Base-by-base conservation (phyloP, 768 basidiomycete species). In the Cystobasidium tubakii region DNA sequence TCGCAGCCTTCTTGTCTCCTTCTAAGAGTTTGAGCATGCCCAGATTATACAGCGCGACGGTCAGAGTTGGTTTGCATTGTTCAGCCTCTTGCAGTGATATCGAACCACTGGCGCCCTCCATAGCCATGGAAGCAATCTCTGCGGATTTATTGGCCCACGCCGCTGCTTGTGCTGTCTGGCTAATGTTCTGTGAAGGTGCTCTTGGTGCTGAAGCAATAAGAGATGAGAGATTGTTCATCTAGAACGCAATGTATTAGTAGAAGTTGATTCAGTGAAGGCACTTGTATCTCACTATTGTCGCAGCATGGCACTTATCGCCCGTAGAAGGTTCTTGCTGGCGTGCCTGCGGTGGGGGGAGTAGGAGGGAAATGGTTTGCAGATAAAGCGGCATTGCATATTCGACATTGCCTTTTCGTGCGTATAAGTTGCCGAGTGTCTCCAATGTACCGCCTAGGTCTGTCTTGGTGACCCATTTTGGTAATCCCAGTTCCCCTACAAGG, bases 161-260 rank as follows among this genome's bases (percentile, higher is more conserved):
- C 9, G 17, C 23, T 7, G 69, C 50, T 43, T 73, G 74, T 19
- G 62, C 65, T 6, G 57, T 74, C 63, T 75, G 69, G 13, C 23
- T 27, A 19, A 76, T 66, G 43, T 77, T 73, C 29, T 34, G 54
- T 13, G 69, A 71, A 33, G 69, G 69, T 12, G 62, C 44, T 17
- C n/a, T 57, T 13, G 73, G 69, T 17, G 57, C 12, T n/a, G 71
- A 63, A 27, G 76, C 76, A 23, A 77, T 66, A 13, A 76, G 64
- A n/a, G 77, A 75, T 25, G 73, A 67, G 15, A 77, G 70, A 62
- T 77, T 77, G 46, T 77, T 77, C 76, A 77, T 77, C 43, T 76
- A 57, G 62, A 63, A 19, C 57, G 34, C 39, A 44, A 44, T 63
- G 23, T 3, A 1, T 63, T 17, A 62, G 64, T 31, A 3, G 15